These are phyloP conservation scores for Coffea humblotiana DNA, from an alignment of 305 asterid genomes.

Conservation along the genomic window DNA sequence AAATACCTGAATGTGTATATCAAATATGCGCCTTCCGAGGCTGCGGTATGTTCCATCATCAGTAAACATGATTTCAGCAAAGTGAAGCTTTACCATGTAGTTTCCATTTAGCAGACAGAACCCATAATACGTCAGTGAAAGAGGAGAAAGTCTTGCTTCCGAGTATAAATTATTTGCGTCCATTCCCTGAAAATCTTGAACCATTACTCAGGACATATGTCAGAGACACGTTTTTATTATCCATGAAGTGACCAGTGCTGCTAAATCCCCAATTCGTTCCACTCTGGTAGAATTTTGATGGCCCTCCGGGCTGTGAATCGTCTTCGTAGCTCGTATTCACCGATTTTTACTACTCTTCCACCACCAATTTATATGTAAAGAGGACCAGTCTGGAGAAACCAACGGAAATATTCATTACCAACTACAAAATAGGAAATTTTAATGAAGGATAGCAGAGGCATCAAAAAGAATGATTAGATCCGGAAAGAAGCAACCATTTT, in stretches of 20 bases:
- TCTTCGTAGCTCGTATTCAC: slow-evolving; percentile 21
- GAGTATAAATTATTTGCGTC: slow-evolving; percentile 38
- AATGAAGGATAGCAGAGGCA: neutral
- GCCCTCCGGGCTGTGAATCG: slow-evolving; percentile 26
- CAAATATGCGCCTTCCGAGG: slow-evolving; percentile 72
- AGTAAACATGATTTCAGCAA: slow-evolving; percentile 69
- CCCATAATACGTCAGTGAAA: slow-evolving; percentile 68
- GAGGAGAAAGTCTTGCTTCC: slow-evolving; percentile 65
- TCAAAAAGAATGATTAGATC: neutral
- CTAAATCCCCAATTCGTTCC: slow-evolving; percentile 31
- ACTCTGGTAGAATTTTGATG: slow-evolving; percentile 17
- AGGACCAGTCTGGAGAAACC: slow-evolving; percentile 17
- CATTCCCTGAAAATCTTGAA: slow-evolving; percentile 37
- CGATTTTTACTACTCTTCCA: slow-evolving; percentile 21
- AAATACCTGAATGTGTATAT: slow-evolving; percentile 45
- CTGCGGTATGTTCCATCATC: slow-evolving; percentile 33
- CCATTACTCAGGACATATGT: slow-evolving; percentile 26
- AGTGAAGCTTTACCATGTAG: slow-evolving; percentile 67
- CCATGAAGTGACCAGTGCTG: slow-evolving; percentile 37
- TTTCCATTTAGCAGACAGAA: slow-evolving; percentile 60
- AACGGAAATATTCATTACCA: neutral
- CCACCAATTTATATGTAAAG: slow-evolving; percentile 45
- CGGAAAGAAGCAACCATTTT: neutral
- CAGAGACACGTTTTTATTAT: neutral
- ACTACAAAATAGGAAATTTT: neutral